Percentiles rank a stretch among this genome's conserved stretches.
These are phyloP conservation scores for Urochloa ruziziensis DNA, from an alignment of 176 grass and related monocot genomes.

Conservation along the genomic window DNA sequence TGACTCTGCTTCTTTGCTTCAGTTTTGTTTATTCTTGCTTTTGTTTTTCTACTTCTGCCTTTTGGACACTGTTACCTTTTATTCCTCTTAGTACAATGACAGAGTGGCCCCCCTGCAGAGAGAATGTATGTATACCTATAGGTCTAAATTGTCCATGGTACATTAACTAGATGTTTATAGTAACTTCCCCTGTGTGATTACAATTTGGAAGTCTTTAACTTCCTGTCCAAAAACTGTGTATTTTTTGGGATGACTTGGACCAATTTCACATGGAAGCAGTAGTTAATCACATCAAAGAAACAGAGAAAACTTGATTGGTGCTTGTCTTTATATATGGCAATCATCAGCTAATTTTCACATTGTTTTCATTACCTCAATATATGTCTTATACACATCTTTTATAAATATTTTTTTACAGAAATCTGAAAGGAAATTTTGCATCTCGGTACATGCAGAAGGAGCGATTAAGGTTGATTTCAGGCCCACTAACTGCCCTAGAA, in stretches of 20 bases:
- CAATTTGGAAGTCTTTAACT: not conserved
- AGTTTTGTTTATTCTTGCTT: not conserved
- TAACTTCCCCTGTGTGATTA: not conserved
- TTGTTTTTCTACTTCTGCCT: not conserved
- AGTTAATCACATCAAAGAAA: conserved; percentile 23
- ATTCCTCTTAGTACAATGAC: not conserved
- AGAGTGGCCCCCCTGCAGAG: not conserved
- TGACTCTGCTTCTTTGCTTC: not conserved
- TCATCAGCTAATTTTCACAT: conserved; percentile 3
- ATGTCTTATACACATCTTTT: conserved; percentile 7
- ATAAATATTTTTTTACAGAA: conserved; percentile 53
- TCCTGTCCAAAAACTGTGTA: not conserved
- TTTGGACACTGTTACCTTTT: not conserved
- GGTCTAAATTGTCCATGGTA: not conserved
- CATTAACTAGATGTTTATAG: not conserved
- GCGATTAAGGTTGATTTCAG: conserved; percentile 76
- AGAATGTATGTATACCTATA: not conserved
- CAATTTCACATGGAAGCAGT: conserved; percentile 1
- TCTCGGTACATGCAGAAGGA: conserved; percentile 83
- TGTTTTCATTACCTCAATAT: conserved; percentile 6
- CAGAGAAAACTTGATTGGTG: not conserved
- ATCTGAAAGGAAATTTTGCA: conserved; percentile 78
- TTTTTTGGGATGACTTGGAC: not conserved
- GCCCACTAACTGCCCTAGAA: conserved; percentile 7
- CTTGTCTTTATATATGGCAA: conserved; percentile 3